phyloP scores from a whole-genome alignment of 306 rosid genomes.

The Dryas drummondii region DNA sequence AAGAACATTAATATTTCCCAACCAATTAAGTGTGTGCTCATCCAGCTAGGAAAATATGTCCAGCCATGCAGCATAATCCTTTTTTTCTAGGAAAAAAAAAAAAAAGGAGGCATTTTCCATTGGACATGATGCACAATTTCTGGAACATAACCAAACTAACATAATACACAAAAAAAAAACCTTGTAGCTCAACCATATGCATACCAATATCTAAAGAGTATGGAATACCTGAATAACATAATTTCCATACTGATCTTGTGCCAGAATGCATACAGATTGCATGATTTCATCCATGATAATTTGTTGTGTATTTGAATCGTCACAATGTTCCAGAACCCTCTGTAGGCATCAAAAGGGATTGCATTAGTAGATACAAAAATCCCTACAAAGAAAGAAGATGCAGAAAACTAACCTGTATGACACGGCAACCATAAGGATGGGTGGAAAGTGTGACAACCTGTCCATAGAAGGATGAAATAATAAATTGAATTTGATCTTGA shows the following conservation, averaged over 20 bases:
- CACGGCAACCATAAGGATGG: slow-evolving; percentile 98
- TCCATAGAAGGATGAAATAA: slow-evolving; percentile 85
- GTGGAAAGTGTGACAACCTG: slow-evolving; percentile 91
- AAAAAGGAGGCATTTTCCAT: background rate
- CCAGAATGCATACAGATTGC: slow-evolving; percentile 81
- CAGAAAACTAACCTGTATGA: slow-evolving; percentile 73
- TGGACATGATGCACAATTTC: background rate
- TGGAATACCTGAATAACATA: slow-evolving; percentile 87
- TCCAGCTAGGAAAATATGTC: background rate
- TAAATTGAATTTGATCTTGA: slow-evolving; percentile 83
- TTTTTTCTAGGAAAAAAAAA: background rate
- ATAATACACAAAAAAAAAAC: background rate
- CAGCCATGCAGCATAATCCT: background rate
- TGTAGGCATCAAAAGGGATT: slow-evolving; percentile 45
- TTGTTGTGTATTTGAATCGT: slow-evolving; percentile 69
- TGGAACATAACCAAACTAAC: background rate
- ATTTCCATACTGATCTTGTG: slow-evolving; percentile 97
- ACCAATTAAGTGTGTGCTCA: background rate
- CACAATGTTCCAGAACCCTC: slow-evolving; percentile 96
- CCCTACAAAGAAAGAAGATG: slow-evolving; percentile 1
- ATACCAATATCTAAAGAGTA: background rate
- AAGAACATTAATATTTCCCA: background rate
- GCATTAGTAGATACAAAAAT: slow-evolving; percentile 23
- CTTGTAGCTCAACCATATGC: background rate
- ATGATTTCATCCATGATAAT: slow-evolving; percentile 92